Evolutionary conservation across 768 basidiomycete genomes (phyloP).

Genomic region (Dacryopinax primogenitus): DNA sequence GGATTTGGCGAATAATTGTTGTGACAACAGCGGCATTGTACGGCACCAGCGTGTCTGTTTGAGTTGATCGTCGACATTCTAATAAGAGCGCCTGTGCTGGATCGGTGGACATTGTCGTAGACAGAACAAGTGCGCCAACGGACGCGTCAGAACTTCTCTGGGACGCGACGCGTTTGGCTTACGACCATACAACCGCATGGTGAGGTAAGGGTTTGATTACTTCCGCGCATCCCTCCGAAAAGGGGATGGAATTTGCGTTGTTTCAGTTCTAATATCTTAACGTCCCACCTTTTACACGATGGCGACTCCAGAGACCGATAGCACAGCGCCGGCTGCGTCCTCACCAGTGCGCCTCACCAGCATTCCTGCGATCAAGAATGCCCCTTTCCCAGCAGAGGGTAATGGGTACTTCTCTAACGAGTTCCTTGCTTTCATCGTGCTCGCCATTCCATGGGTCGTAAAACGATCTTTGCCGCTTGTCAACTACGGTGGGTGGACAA

Average conservation of each 20-base stretch:
- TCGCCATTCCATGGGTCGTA: conserved; percentile 72
- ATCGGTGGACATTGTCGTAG: conserved; percentile 40
- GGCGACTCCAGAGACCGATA: conserved; percentile 1
- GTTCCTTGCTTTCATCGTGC: conserved; percentile 62
- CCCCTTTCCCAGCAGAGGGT: conserved; percentile 70
- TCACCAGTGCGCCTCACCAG: conserved; percentile 32
- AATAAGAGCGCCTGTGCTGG: conserved; percentile 75
- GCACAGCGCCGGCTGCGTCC: not conserved
- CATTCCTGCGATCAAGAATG: conserved; percentile 70
- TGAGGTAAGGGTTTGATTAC: not conserved
- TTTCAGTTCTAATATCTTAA: not conserved
- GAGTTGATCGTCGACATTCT: conserved; percentile 74
- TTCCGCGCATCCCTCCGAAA: not conserved
- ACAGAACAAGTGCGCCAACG: too few species aligned
- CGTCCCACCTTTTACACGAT: not conserved
- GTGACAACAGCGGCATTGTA: conserved; percentile 86
- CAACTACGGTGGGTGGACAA: conserved; percentile 70
- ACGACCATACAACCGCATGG: not conserved
- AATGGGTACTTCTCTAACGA: conserved; percentile 71
- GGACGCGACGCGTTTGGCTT: not conserved
- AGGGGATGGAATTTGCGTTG: conserved; percentile 6
- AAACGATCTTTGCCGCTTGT: conserved; percentile 73
- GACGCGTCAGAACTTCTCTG: too few species aligned
- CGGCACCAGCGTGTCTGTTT: conserved; percentile 71
- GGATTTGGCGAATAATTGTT: conserved; percentile 77